These are phyloP conservation scores for Stephanocyclus meneghinianus DNA, from an alignment of 352 stramenopile species.

Conservation along the genomic window DNA sequence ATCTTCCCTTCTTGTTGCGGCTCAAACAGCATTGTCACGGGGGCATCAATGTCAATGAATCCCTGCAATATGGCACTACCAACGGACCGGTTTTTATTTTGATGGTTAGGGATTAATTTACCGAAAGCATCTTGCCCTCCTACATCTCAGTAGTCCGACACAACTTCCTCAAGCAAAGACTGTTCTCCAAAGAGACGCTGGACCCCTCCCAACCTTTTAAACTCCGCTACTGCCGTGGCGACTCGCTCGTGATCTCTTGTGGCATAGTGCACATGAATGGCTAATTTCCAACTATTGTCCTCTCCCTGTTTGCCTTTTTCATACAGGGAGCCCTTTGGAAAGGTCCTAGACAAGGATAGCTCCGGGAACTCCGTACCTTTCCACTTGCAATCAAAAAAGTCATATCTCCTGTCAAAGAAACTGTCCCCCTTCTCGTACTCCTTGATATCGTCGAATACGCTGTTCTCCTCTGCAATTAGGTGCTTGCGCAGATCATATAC, in stretches of 20 bases:
- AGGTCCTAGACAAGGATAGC: no score
- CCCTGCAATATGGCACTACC: not conserved
- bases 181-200: no score
- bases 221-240: no score
- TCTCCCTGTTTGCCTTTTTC: no score
- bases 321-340: no score
- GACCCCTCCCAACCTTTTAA: no score
- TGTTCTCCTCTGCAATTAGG: not conserved
- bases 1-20: not conserved
- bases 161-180: no score
- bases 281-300: no score
- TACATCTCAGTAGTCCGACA: not conserved
- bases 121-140: not conserved
- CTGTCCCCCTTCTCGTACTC: not conserved
- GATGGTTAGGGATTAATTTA: not conserved
- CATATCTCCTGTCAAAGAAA: not conserved
- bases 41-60: not conserved
- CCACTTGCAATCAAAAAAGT: no score
- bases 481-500: not conserved
- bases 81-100: not conserved
- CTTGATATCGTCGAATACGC: not conserved
- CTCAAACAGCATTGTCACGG: not conserved
- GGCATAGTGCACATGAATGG: no score
- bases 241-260: no score
- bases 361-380: no score